Evolutionary conservation across 1,139 yeast genomes (phyloP).

Genomic region (Meyerozyma sp.): DNA sequence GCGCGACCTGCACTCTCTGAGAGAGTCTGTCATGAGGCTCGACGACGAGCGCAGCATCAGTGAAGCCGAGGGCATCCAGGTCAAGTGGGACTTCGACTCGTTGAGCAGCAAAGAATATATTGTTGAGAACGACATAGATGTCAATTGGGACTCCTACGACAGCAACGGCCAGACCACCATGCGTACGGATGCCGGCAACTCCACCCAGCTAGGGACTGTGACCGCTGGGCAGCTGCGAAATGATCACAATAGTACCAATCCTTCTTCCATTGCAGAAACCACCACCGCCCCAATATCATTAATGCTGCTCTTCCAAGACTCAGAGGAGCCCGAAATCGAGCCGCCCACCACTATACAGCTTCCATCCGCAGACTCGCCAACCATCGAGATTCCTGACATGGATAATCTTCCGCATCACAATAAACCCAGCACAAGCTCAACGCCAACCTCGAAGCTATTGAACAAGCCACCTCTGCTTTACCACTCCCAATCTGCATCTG

Average conservation of each 20-base stretch:
- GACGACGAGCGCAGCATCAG: conserved; percentile 22
- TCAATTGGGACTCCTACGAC: conserved; percentile 1
- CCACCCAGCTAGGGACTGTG: not conserved
- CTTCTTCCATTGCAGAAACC: conserved; percentile 9
- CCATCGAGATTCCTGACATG: conserved; percentile 45
- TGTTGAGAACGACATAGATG: conserved; percentile 47
- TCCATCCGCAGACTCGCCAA: conserved; percentile 29
- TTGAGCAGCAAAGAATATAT: conserved; percentile 68
- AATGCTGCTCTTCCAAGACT: conserved; percentile 60
- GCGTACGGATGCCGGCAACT: conserved; percentile 2
- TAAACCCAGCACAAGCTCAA: conserved; percentile 4
- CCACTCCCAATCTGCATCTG: conserved; percentile 48
- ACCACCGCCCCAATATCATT: conserved; percentile 67
- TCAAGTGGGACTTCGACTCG: conserved; percentile 88
- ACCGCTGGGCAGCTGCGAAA: not conserved
- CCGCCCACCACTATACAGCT: conserved; percentile 9
- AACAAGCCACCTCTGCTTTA: conserved; percentile 46
- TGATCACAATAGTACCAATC: conserved; percentile 3
- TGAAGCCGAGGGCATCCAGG: conserved; percentile 36
- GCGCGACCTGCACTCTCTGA: conserved; percentile 56
- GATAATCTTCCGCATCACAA: conserved; percentile 27
- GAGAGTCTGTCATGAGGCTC: conserved; percentile 40
- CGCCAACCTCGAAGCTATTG: conserved; percentile 10
- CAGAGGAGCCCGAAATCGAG: conserved; percentile 5
- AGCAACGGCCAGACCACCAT: conserved; percentile 1